A percentile compares a stretch with the other conserved stretches of the same genome.
Evolutionary conservation across 2,329 filamentous ascomycete species (phyloP).

Genomic region (Aspergillus sp.): DNA sequence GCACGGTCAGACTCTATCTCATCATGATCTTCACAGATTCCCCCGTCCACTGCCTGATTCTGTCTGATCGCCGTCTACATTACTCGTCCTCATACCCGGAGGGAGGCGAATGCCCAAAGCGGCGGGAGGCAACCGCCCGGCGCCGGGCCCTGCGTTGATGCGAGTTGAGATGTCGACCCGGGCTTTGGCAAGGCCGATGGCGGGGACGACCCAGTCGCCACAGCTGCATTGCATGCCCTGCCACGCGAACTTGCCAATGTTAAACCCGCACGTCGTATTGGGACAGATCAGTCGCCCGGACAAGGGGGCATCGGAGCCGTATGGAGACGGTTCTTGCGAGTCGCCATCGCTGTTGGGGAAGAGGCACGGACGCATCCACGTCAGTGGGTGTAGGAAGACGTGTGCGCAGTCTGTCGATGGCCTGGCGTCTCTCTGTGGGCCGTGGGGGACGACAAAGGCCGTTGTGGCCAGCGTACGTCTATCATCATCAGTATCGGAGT

Average conservation of each 20-base stretch:
- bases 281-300: constrained; percentile 85
- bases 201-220: constrained; percentile 84
- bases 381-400: constrained; percentile 85
- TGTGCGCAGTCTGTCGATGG: constrained; percentile 64
- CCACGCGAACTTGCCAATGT: constrained; percentile 93
- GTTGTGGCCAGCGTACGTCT: constrained; percentile 62
- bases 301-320: constrained; percentile 61
- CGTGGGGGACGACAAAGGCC: constrained; percentile 67
- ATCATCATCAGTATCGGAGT: constrained; percentile 8
- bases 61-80: neutral
- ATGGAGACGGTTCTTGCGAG: constrained; percentile 12
- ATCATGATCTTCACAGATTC: constrained; percentile 11
- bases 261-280: constrained; percentile 70
- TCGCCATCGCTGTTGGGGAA: constrained; percentile 28
- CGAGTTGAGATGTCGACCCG: constrained; percentile 71
- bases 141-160: constrained; percentile 17
- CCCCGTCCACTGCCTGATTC: constrained; percentile 8
- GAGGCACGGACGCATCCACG: constrained; percentile 91
- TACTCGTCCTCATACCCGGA: constrained; percentile 31
- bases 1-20: neutral
- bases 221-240: constrained; percentile 92
- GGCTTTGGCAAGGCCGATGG: constrained; percentile 79
- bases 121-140: constrained; percentile 20
- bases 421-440: constrained; percentile 27
- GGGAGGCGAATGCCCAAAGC: constrained; percentile 39